Base-by-base conservation (phyloP, 2,329 filamentous ascomycete species). In the Botrytis aclada region DNA sequence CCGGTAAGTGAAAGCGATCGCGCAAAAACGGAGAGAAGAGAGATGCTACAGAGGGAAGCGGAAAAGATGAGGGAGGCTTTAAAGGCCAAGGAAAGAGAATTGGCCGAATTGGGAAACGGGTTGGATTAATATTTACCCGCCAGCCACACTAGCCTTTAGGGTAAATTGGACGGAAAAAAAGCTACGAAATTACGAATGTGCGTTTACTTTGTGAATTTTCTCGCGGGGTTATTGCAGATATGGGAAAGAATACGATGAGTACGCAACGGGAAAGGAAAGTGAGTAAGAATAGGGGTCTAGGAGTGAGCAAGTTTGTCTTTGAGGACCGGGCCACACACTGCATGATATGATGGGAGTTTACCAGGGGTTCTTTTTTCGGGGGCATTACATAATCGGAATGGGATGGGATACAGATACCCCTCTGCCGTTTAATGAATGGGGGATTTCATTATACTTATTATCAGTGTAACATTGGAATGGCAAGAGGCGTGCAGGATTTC, bases 21-120 rank as follows among this genome's bases (percentile, higher is more conserved):
- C 22, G 79, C 84, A 12, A 90, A 88, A 77, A 85, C 87, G 6
- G 90, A 92, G 76, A 86, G 89, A 72, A 86, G 91, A 66, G 88
- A 88, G 14, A 87, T 89, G 65, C 83, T 97, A 66, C 87, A 91
- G 80, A 86, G 89, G 37, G 93, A 97, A 81, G 90, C 92, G 0
- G 92, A 95, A 79, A 85, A 86, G 70, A 96, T 96, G 89, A 87
- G 80, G 62, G 80, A 81, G 70, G 78, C 77, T 10, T 70, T 82
- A 16, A 76, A 75, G 29, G 79, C 78, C 3, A 81, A 80, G 69
- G 79, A 81, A 71, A 74, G 76, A 58, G 79, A 81, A 67, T 67
- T 81, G 72, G 77, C 76, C 45, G 79, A 81, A 39, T 66, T 80
- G 65, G 75, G 74, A 29, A 34, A 45, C 69, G 72, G 73, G 14